Evolutionary conservation across 495 filamentous ascomycete genomes (phyloP).

Genomic region (Penicillium coffeae): DNA sequence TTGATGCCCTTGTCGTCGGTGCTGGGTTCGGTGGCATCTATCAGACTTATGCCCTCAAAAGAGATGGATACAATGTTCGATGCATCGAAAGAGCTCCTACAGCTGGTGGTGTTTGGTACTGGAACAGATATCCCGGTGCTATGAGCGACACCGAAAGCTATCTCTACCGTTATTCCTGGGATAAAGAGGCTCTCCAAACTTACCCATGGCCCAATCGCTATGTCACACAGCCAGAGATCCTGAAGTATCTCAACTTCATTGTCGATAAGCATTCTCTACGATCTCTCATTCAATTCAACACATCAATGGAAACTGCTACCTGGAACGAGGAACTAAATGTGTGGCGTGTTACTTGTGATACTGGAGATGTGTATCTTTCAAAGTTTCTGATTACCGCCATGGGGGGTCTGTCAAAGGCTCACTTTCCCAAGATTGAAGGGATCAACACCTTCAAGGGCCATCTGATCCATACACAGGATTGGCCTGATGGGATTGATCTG

Average conservation of each 20-base stretch:
- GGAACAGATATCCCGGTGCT: constrained; percentile 51
- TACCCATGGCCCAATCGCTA: constrained; percentile 19
- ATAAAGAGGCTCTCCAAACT: constrained; percentile 14
- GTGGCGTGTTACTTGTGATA: neutral
- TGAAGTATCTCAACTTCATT: constrained; percentile 1
- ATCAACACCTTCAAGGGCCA: neutral
- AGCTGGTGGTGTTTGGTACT: constrained; percentile 49
- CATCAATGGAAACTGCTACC: neutral
- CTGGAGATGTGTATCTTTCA: neutral
- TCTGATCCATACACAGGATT: neutral
- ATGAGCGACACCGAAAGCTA: constrained; percentile 4
- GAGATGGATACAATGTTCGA: neutral
- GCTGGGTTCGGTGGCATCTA: neutral
- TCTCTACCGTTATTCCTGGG: constrained; percentile 27
- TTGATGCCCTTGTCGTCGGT: neutral
- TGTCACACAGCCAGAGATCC: constrained; percentile 17
- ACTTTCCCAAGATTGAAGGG: neutral
- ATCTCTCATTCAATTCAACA: neutral
- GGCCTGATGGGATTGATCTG: neutral
- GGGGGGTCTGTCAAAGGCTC: neutral
- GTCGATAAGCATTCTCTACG: neutral
- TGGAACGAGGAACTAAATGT: neutral
- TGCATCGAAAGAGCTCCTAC: constrained; percentile 39
- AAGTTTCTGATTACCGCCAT: neutral
- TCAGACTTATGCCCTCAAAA: neutral